Percentiles rank a stretch among this genome's conserved stretches.
Conservation (phyloP, 2,329 filamentous ascomycete species). For the Lachnellula arida region DNA sequence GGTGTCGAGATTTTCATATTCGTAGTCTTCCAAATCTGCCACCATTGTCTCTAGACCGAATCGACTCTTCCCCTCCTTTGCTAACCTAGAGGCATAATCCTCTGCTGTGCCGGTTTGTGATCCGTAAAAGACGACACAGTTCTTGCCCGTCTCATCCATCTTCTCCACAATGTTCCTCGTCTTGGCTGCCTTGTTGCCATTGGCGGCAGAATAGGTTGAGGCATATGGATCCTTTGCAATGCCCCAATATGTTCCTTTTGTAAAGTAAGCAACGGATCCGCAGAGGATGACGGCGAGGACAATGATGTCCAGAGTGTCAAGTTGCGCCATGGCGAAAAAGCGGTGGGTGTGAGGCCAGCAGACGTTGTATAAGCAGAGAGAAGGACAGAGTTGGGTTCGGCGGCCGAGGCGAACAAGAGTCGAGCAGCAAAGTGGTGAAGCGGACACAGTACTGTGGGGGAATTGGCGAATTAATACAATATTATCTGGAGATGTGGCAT, state of each 20-base stretch:
- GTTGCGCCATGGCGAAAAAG: slow-evolving; percentile 68
- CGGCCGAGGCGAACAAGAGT: neutral
- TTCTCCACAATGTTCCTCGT: slow-evolving; percentile 92
- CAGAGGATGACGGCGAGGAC: slow-evolving; percentile 82
- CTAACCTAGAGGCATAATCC: slow-evolving; percentile 92
- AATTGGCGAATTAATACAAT: too few species aligned
- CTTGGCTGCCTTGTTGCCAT: slow-evolving; percentile 71
- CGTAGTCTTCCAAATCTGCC: slow-evolving; percentile 95
- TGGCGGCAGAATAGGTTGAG: slow-evolving; percentile 63
- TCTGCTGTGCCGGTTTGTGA: slow-evolving; percentile 98
- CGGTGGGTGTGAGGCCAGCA: neutral
- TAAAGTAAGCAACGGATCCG: slow-evolving; percentile 92
- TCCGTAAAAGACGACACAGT: slow-evolving; percentile 97
- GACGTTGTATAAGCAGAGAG: neutral
- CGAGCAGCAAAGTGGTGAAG: neutral
- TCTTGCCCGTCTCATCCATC: slow-evolving; percentile 92
- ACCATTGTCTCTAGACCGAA: slow-evolving; percentile 98
- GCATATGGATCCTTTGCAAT: slow-evolving; percentile 86
- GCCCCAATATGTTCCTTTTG: slow-evolving; percentile 92
- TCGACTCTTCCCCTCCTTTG: slow-evolving; percentile 94
- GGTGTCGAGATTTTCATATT: slow-evolving; percentile 87
- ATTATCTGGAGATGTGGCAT: too few species aligned
- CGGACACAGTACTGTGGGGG: too few species aligned
- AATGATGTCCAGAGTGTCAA: slow-evolving; percentile 91
- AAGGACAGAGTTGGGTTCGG: neutral